These are phyloP conservation scores for Pestalotiopsis sp. DNA, from an alignment of 2,329 filamentous ascomycete genomes.

Conservation along the genomic window DNA sequence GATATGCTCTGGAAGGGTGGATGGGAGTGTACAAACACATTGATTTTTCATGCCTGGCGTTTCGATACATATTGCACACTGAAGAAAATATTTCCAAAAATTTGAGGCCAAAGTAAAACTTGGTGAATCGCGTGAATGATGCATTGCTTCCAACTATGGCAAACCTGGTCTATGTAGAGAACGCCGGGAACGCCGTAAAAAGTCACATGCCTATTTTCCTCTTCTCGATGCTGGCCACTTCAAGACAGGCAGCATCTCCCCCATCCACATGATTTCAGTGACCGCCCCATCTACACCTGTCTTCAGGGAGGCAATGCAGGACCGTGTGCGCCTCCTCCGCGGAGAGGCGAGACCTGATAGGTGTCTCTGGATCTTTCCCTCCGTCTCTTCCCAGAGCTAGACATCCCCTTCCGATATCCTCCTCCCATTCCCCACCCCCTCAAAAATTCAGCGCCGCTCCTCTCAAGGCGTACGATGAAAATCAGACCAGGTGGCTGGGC, in stretches of 20 bases:
- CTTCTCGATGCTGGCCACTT: neutral
- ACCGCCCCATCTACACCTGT: too few species aligned
- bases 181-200: slow-evolving; percentile 2
- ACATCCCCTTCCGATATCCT: neutral
- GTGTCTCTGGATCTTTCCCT: too few species aligned
- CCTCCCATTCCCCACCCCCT: neutral
- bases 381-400: too few species aligned
- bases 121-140: neutral
- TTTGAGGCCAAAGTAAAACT: neutral
- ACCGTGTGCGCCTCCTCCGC: too few species aligned
- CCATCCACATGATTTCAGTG: neutral
- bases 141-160: neutral
- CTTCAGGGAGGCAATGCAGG: too few species aligned
- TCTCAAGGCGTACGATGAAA: neutral
- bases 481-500: slow-evolving; percentile 81
- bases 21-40: neutral
- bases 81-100: neutral
- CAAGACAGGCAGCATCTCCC: too few species aligned
- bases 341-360: too few species aligned
- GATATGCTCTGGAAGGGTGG: neutral
- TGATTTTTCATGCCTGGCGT: neutral
- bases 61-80: neutral
- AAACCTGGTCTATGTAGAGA: neutral
- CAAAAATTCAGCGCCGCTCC: neutral
- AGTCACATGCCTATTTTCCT: neutral